These are phyloP conservation scores for Apiospora hydei DNA, from an alignment of 2,329 filamentous ascomycete genomes.

Conservation along the genomic window DNA sequence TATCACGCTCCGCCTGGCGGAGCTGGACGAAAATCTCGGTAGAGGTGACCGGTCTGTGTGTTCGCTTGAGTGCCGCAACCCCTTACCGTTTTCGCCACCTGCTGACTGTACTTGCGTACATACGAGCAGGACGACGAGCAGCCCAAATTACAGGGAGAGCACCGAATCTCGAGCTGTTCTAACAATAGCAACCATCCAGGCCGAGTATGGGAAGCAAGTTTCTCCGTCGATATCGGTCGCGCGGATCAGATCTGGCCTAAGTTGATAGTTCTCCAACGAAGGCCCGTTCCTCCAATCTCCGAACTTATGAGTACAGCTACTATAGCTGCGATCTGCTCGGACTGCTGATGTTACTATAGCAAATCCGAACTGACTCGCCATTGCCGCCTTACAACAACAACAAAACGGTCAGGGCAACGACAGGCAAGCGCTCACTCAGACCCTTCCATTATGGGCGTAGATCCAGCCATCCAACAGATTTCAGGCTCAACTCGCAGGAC, in stretches of 20 bases:
- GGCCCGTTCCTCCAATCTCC: not conserved
- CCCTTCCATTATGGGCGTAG: not conserved
- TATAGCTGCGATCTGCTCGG: not conserved
- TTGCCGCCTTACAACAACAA: not conserved
- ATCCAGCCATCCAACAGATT: not conserved
- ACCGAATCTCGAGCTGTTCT: not conserved
- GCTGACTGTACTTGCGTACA: not conserved
- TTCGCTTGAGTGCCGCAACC: not conserved
- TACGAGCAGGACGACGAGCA: not conserved
- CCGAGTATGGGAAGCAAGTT: not conserved
- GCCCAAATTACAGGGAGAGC: not conserved
- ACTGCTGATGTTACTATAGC: not conserved
- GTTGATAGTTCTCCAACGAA: not conserved
- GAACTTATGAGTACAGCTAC: not conserved
- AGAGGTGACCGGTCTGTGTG: not conserved
- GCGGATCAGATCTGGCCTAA: not conserved
- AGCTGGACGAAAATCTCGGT: conserved; percentile 5
- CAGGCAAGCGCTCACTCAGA: not conserved
- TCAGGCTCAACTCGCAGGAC: not conserved
- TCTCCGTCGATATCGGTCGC: not conserved
- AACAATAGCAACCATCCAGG: not conserved
- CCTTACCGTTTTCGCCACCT: not conserved
- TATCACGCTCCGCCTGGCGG: conserved; percentile 13
- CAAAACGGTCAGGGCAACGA: not conserved
- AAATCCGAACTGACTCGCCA: not conserved